Evolutionary conservation across 345 rosid genomes (phyloP), one percentile per base, ranked within the genome.

Genomic region (Gossypium turneri): DNA sequence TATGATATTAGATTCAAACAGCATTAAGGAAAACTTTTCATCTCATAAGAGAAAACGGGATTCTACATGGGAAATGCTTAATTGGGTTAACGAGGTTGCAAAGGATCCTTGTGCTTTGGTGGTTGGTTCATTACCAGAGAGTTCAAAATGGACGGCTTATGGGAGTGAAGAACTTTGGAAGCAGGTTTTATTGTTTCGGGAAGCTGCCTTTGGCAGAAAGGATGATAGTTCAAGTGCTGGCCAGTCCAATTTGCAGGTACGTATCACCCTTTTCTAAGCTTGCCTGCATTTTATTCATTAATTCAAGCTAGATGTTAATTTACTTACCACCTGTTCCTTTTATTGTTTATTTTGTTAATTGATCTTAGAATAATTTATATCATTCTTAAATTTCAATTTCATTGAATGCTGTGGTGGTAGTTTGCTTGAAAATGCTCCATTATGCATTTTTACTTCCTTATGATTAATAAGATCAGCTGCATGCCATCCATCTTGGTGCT

Each of bases 131-230:
- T 76, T 92, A 78, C 98, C 98, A 0, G 96, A 91, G 45, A 82
- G 78, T 64, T 82, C 96, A 20, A 86, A 86, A 56, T 94, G 98
- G 99, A 88, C 69, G 7, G 79, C 80, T 76, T 86, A 77, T 78
- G 90, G 88, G 71, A 87, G 72, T 72, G 90, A 82, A 34, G 88
- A 86, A 77, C 74, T 82, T 12, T 93, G 98, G 99, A 93, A 84
- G 86, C 94, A 87, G 81, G 86, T 85, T 71, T 84, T 94, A 74
- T 70, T 81, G 79, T 85, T 80, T 80, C 84, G 98, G 20, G 94
- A 91, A 38, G 79, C 84, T 9, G 66, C 79, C 27, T 75, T 84
- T 71, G 48, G 52, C 53, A 88, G 81, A 83, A 78, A 83, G 45
- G 69, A 70, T 20, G 70, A 60, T 77, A 84, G 82, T 74, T 67